These are phyloP conservation scores for Corynascus novoguineensis DNA, from an alignment of 495 filamentous ascomycete species.

Conservation along the genomic window DNA sequence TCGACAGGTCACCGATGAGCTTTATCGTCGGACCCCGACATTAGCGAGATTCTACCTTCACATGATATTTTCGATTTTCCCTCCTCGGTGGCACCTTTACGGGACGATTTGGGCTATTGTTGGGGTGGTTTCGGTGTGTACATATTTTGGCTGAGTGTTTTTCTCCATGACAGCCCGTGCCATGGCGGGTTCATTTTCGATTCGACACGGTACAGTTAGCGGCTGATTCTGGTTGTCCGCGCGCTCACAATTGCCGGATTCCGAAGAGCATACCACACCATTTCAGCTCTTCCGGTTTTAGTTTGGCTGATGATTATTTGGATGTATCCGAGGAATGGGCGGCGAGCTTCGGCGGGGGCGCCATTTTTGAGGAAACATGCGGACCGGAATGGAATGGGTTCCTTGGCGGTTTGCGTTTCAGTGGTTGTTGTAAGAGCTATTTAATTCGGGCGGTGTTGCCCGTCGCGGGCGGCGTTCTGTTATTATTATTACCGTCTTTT, in stretches of 20 bases:
- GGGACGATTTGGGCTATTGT: background rate
- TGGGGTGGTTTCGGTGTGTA: slow-evolving; percentile 4
- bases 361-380: background rate
- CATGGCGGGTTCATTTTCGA: too few species aligned
- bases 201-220: background rate
- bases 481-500: background rate
- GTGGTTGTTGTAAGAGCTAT: slow-evolving; percentile 10
- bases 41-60: background rate
- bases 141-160: slow-evolving; percentile 13
- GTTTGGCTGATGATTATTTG: background rate
- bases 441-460: background rate
- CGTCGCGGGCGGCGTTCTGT: background rate
- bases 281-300: background rate
- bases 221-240: background rate
- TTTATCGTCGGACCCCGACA: background rate
- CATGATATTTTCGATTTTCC: background rate
- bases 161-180: background rate
- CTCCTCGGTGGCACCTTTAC: background rate
- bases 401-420: background rate
- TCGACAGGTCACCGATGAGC: too few species aligned
- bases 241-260: background rate
- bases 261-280: background rate
- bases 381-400: background rate
- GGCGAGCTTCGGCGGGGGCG: background rate
- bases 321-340: background rate